Evolutionary conservation across 768 basidiomycete species (phyloP), one percentile per base, ranked within the genome.

Genomic region (Amanita molliuscula): DNA sequence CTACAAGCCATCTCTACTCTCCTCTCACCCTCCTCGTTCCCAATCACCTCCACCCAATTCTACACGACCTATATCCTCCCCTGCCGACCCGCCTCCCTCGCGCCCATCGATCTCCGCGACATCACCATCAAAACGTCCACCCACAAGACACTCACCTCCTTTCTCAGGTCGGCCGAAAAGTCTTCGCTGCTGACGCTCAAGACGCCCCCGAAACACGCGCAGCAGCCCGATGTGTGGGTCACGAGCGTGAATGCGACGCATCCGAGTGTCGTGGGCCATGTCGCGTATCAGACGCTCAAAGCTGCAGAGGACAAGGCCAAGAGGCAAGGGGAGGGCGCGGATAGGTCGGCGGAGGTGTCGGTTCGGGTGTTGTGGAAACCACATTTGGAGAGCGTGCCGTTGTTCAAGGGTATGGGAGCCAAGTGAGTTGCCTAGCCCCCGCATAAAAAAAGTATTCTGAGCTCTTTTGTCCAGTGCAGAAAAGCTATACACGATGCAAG

Each of bases 331-430:
- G 49, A 78, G 80, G 47, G 73, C 74, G 44, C 74, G 68, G 51
- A 76, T 67, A 53, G 65, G 59, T 13, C 67, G 67, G 59, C 13
- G 10, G 33, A 28, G 21, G 10, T 35, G n/a, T 11, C 8, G 4
- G 69, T 92, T 28, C 75, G 62, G 28, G 87, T 89, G 61, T 55
- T 86, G 25, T 92, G 82, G 82, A 93, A 87, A 56, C 87, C 90
- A 8, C 75, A 80, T 58, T 72, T 74, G 35, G 56, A 59, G 4
- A 81, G 76, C 1, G 54, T 76, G 2, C 64, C 65, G 5, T 73
- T 91, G 51, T 89, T 92, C 61, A 73, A 79, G 40, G 78, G 68
- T 1, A 72, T 80, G 36, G 80, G 76, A 25, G 74, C 73, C 50
- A 78, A 76, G 89, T 87, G 55, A 54, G 79, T 51, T 34, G 49